Conservation (phyloP, 2,329 filamentous ascomycete genomes). For the Magnaporthiopsis poae region DNA sequence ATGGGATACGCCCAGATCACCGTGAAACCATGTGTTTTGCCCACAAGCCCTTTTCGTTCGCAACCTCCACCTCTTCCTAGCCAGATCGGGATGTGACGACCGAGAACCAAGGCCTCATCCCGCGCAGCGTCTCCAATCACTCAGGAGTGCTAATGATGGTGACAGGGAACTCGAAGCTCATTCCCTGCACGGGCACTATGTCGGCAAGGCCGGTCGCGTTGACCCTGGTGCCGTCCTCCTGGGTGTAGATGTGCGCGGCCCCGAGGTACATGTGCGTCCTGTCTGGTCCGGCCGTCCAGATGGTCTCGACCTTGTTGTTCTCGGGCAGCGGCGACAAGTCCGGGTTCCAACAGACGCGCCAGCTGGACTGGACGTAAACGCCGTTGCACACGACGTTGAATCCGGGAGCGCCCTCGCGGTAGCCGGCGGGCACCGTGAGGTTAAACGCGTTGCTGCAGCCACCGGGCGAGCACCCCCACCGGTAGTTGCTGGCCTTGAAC, state of each 20-base stretch:
- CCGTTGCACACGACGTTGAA: slow-evolving; percentile 20
- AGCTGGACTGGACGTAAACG: slow-evolving; percentile 17
- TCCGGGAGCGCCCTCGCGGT: slow-evolving; percentile 16
- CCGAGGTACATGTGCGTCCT: slow-evolving; percentile 16
- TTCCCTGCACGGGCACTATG: neutral
- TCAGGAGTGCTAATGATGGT: neutral
- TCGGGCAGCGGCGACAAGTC: slow-evolving; percentile 7
- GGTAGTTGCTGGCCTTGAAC: slow-evolving; percentile 3
- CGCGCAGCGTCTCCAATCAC: neutral
- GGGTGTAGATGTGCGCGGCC: slow-evolving; percentile 15
- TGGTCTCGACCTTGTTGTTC: slow-evolving; percentile 14
- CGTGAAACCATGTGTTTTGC: too few species aligned
- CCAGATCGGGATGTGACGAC: too few species aligned
- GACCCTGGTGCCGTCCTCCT: neutral
- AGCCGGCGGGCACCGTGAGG: slow-evolving; percentile 15
- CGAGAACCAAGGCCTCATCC: neutral
- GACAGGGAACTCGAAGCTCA: slow-evolving; percentile 3
- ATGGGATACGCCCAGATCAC: too few species aligned
- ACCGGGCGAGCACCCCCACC: slow-evolving; percentile 17
- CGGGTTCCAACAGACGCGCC: slow-evolving; percentile 15
- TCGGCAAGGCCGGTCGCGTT: neutral
- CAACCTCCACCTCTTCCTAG: too few species aligned
- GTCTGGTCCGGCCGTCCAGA: slow-evolving; percentile 15
- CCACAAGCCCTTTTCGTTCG: too few species aligned
- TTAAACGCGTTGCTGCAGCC: slow-evolving; percentile 18